These are phyloP conservation scores for Backusella westeae DNA, from an alignment of 192 early-diverging fungal species.

Conservation along the genomic window DNA sequence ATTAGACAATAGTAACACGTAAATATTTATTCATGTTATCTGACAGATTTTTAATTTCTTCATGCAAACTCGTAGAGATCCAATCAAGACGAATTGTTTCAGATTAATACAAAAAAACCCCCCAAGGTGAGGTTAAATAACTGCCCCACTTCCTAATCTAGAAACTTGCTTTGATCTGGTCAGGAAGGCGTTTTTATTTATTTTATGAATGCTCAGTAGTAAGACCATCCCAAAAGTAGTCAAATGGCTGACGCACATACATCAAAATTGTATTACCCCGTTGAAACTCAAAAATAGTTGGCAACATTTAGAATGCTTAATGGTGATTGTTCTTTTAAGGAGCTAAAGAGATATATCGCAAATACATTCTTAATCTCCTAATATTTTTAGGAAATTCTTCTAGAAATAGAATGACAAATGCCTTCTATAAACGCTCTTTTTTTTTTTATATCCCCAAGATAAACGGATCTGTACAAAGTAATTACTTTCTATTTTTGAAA, in stretches of 20 bases:
- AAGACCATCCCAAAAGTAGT: neutral
- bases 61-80: neutral
- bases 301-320: neutral
- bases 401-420: neutral
- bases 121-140: neutral
- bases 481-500: conserved; percentile 1
- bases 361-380: conserved; percentile 4
- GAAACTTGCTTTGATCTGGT: neutral
- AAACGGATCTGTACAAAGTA: neutral
- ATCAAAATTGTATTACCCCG: neutral
- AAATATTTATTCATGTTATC: neutral
- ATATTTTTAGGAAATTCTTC: conserved; percentile 4
- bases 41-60: conserved; percentile 8
- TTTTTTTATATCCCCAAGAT: neutral
- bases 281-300: neutral
- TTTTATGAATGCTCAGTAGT: neutral
- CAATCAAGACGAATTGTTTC: neutral
- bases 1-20: neutral
- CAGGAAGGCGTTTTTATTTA: conserved; percentile 2
- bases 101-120: neutral
- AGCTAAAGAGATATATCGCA: neutral
- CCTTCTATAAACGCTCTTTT: neutral
- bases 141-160: neutral
- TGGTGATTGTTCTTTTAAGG: no score
- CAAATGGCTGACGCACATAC: conserved; percentile 5